Conservation (phyloP, 1,284 basidiomycete species). For the Polyporus tsugae region DNA sequence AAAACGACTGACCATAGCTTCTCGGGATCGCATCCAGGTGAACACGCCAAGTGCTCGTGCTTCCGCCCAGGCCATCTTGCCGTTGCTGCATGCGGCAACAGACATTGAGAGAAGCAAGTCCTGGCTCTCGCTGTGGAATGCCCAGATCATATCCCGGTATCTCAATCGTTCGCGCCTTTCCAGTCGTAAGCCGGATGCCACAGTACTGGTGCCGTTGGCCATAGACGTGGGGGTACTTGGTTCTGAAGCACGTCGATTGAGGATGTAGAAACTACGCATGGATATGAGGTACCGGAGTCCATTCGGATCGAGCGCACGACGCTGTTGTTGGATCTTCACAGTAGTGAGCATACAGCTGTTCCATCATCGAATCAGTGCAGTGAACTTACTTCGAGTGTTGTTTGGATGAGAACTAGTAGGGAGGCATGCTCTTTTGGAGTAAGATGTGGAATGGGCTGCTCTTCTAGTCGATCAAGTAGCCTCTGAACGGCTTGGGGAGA, state of each 20-base stretch:
- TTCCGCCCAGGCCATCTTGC: conserved; percentile 89
- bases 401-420: conserved; percentile 83
- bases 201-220: conserved; percentile 35
- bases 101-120: conserved; percentile 82
- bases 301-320: conserved; percentile 86
- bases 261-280: conserved; percentile 84
- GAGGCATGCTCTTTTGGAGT: conserved; percentile 82
- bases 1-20: conserved; percentile 73
- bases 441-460: conserved; percentile 71
- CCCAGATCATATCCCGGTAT: conserved; percentile 95
- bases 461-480: conserved; percentile 72
- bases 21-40: conserved; percentile 85
- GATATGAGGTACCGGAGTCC: conserved; percentile 92
- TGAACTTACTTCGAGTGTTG: conserved; percentile 78
- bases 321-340: conserved; percentile 83
- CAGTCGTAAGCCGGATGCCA: conserved; percentile 46
- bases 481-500: conserved; percentile 66
- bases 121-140: conserved; percentile 93
- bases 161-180: conserved; percentile 76
- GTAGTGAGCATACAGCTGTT: not conserved
- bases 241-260: conserved; percentile 66
- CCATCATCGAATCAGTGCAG: not conserved
- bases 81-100: conserved; percentile 69
- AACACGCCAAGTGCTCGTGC: conserved; percentile 88
- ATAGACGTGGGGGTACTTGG: conserved; percentile 54